Conservation (phyloP, 139 green algal genomes). For the Nannochloris sp. region DNA sequence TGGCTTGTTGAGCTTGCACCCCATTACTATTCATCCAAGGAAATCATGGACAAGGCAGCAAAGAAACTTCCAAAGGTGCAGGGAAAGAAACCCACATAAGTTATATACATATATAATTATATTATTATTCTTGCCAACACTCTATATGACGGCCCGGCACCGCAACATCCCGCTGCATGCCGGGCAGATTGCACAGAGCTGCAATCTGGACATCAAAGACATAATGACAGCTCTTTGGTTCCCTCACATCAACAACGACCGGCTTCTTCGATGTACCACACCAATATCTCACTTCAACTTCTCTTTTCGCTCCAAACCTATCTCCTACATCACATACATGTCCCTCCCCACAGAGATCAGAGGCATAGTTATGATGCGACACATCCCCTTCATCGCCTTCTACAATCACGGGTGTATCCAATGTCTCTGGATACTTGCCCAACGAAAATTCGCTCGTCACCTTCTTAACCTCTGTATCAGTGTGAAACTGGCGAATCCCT, state of each 20-base stretch:
- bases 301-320: background rate
- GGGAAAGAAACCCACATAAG: conserved; percentile 27
- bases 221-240: conserved; percentile 75
- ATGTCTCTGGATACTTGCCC: background rate
- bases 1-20: conserved; percentile 97
- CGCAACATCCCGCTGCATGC: conserved; percentile 17
- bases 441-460: background rate
- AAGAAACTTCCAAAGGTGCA: conserved; percentile 80
- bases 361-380: background rate
- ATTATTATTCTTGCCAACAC: background rate
- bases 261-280: conserved; percentile 34
- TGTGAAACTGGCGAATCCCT: conserved; percentile 64
- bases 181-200: conserved; percentile 62
- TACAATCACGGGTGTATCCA: background rate
- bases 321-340: background rate
- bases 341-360: background rate
- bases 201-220: conserved; percentile 54
- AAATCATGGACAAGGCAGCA: conserved; percentile 49
- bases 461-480: conserved; percentile 22
- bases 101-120: background rate
- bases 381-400: background rate
- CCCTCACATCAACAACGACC: conserved; percentile 23
- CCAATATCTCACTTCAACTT: background rate
- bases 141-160: background rate
- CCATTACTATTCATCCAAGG: conserved; percentile 84